Percentiles rank a stretch among this genome's conserved stretches.
These are phyloP conservation scores for Cladorrhinum sp. DNA, from an alignment of 2,329 filamentous ascomycete genomes.

Conservation along the genomic window DNA sequence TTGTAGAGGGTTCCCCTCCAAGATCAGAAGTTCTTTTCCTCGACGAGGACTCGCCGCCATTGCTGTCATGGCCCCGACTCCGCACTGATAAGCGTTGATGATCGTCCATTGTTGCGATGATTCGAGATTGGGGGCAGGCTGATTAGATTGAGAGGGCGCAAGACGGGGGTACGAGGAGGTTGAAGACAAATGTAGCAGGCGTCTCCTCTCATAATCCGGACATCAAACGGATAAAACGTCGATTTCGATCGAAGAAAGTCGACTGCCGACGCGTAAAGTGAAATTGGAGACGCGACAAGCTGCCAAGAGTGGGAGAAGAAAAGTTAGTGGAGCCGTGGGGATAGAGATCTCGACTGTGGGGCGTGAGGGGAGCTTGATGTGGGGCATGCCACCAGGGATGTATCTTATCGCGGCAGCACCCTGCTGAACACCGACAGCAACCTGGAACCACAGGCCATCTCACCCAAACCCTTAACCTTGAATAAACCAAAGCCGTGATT, in stretches of 20 bases:
- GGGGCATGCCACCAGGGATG: too few species aligned
- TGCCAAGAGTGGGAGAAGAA: not conserved
- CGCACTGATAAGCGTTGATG: constrained; percentile 19
- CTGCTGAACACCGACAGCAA: not conserved
- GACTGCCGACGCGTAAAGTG: not conserved
- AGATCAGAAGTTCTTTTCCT: constrained; percentile 24
- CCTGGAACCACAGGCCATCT: too few species aligned
- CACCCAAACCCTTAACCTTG: too few species aligned
- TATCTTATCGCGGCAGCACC: not conserved
- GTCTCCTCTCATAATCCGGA: not conserved
- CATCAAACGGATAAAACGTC: not conserved
- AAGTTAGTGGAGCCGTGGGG: not conserved
- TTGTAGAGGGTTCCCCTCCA: constrained; percentile 19
- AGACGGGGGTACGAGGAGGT: too few species aligned
- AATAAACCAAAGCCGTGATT: too few species aligned
- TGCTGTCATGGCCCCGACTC: not conserved
- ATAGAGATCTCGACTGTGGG: too few species aligned
- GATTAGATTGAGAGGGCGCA: not conserved
- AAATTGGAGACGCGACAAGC: constrained; percentile 10
- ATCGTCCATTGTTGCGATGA: constrained; percentile 17
- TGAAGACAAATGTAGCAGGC: too few species aligned
- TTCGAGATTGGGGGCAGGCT: constrained; percentile 4
- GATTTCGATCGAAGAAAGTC: not conserved
- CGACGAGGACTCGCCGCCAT: not conserved
- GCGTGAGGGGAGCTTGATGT: too few species aligned